Base-by-base conservation (phyloP, 2,329 filamentous ascomycete species). In the Thielaviopsis euricoi region DNA sequence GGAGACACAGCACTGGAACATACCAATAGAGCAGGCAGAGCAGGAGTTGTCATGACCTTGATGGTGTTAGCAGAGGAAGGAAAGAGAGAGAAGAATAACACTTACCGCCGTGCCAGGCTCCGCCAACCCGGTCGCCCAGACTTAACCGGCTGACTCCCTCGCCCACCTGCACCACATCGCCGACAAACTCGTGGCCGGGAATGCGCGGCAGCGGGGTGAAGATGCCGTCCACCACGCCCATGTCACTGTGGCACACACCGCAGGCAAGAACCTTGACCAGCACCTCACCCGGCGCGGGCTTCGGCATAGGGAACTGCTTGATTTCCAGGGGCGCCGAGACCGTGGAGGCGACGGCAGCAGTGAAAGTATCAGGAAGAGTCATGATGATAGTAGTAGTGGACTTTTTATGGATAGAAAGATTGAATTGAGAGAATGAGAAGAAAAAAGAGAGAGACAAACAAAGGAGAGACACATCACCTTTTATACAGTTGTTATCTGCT, bases 171-270 rank as follows among this genome's bases (percentile, higher is more conserved):
- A 79, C 82, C 3, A 89, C 73, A 13, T 80, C 77, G 12, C 86
- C 85, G 57, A 89, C 77, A 37, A 85, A 71, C 67, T 89, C 86
- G 68, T 90, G 86, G 22, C 86, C 86, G 0, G 83, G 81, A 1
- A 82, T 70, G 6, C 79, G 75, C 1, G 84, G 84, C 21, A 74
- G 64, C 50, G 78, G 74, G 12, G 78, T 79, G 50, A 84, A 70
- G 4, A 68, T 64, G 23, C 80, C 80, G 2, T 65, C 52, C 54
- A 75, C 71, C 1, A 78, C 68, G 56, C 67, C 69, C 21, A 70
- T 61, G 64, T 89, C 86, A 0, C 76, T 78, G 67, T 82, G 82
- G 68, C 86, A 89, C 53, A 90, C 78, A 50, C 86, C 86, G 63
- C 82, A 87, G 6, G 85, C 85, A 9, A 82, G 71, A 2, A 87